A percentile compares a stretch with the other conserved stretches of the same genome.
These are phyloP conservation scores for Rhodotorula graminis DNA, from an alignment of 768 basidiomycete species.

Conservation along the genomic window DNA sequence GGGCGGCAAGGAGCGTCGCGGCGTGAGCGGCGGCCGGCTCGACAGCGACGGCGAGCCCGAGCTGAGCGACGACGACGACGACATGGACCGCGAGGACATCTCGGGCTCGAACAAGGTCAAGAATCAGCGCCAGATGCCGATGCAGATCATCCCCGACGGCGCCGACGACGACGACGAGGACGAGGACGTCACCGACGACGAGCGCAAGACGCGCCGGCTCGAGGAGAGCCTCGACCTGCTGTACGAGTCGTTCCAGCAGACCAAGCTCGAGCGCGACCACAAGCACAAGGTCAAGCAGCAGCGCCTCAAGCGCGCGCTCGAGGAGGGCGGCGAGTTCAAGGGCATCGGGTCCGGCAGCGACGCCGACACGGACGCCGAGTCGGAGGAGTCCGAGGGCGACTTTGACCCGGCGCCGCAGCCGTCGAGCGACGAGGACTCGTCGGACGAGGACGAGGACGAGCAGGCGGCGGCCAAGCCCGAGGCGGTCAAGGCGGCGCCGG, in stretches of 20 bases:
- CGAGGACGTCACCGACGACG: slow-evolving; percentile 56
- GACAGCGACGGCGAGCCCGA: slow-evolving; percentile 52
- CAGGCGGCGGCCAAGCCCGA: slow-evolving; percentile 6
- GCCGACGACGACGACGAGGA: slow-evolving; percentile 53
- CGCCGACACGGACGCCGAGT: slow-evolving; percentile 54
- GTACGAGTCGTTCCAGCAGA: slow-evolving; percentile 79
- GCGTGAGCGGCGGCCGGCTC: slow-evolving; percentile 47
- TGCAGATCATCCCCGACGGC: slow-evolving; percentile 32
- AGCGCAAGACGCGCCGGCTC: slow-evolving; percentile 62
- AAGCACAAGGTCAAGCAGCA: slow-evolving; percentile 81
- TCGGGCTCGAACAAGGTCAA: slow-evolving; percentile 8
- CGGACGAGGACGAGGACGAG: slow-evolving; percentile 27
- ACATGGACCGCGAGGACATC: slow-evolving; percentile 39
- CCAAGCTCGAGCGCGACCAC: slow-evolving; percentile 73
- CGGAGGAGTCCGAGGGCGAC: slow-evolving; percentile 37
- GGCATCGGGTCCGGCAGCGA: slow-evolving; percentile 65
- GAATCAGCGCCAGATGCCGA: background rate
- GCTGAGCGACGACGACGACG: slow-evolving; percentile 47
- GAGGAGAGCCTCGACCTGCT: slow-evolving; percentile 84
- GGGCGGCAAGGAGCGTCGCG: slow-evolving; percentile 47
- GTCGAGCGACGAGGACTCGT: slow-evolving; percentile 38
- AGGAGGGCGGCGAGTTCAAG: slow-evolving; percentile 66
- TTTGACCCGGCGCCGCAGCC: slow-evolving; percentile 40
- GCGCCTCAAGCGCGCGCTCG: slow-evolving; percentile 60
- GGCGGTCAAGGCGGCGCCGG: slow-evolving; percentile 39